These are phyloP conservation scores for Serendipita sp. DNA, from an alignment of 768 basidiomycete genomes.

Conservation along the genomic window DNA sequence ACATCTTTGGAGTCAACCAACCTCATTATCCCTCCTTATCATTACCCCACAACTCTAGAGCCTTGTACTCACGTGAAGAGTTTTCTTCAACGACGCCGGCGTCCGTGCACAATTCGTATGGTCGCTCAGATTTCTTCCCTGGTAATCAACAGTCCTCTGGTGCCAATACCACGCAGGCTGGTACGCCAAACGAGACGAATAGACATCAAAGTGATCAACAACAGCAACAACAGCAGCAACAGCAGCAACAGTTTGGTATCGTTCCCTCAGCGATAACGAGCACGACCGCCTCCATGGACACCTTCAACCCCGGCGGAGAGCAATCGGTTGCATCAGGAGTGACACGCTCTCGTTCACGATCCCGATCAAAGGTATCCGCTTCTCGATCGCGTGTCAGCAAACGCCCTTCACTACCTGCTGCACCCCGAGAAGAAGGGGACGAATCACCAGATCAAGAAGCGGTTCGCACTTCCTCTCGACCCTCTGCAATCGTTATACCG, in stretches of 20 bases:
- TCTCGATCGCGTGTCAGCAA: constrained; percentile 1
- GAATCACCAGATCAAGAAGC: background rate
- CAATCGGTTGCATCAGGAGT: background rate
- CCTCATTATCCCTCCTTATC: background rate
- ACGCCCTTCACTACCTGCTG: background rate
- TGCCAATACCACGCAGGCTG: background rate
- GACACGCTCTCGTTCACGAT: background rate
- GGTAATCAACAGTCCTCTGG: background rate
- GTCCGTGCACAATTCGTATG: background rate
- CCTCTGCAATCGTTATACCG: constrained; percentile 11
- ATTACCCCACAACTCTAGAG: background rate
- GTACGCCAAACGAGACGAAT: background rate
- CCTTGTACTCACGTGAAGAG: background rate
- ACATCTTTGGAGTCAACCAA: constrained; percentile 2
- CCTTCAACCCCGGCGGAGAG: background rate
- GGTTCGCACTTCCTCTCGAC: constrained; percentile 12
- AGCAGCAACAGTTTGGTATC: background rate
- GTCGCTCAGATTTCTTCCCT: background rate
- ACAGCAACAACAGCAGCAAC: constrained; percentile 1
- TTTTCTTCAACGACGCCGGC: background rate
- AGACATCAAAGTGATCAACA: background rate
- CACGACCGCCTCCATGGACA: background rate
- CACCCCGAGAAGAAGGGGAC: background rate
- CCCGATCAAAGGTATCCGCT: background rate
- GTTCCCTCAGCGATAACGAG: background rate